Evolutionary conservation across 2,329 filamentous ascomycete genomes (phyloP).

Genomic region (Ceratocystis lukuohia): DNA sequence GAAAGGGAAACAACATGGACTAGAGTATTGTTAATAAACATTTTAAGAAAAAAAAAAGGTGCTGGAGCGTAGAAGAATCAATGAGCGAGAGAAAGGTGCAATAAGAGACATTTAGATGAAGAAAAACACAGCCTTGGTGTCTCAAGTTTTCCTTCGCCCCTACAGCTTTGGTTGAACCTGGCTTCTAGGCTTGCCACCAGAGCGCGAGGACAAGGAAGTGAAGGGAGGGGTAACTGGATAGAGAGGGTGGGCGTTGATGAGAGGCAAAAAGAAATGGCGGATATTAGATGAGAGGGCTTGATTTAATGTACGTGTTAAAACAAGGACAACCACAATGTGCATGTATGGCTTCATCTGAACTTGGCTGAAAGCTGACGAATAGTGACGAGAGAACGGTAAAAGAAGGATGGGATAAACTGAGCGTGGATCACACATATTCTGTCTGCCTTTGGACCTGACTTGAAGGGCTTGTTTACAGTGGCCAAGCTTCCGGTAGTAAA

Average conservation of each 20-base stretch:
- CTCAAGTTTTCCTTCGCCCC: neutral
- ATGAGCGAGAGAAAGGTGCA: neutral
- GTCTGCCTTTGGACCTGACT: neutral
- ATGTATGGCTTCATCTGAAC: slow-evolving; percentile 2
- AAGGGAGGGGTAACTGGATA: neutral
- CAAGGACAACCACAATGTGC: neutral
- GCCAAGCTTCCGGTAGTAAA: neutral
- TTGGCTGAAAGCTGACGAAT: neutral
- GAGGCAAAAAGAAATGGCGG: neutral
- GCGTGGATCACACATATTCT: neutral
- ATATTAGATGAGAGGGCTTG: slow-evolving; percentile 6
- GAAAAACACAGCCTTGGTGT: neutral
- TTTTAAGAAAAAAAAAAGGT: neutral
- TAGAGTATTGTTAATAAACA: neutral
- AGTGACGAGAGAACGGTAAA: neutral
- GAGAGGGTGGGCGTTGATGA: neutral
- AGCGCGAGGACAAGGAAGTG: neutral
- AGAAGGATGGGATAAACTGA: neutral
- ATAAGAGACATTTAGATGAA: neutral
- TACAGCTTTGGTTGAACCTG: neutral
- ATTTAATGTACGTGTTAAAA: neutral
- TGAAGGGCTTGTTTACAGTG: neutral
- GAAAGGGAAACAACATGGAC: neutral
- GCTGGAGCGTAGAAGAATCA: neutral
- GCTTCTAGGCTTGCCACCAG: neutral